phyloP scores from a whole-genome alignment of 2,329 filamentous ascomycete species.

The Ophiostoma angusticollis region DNA sequence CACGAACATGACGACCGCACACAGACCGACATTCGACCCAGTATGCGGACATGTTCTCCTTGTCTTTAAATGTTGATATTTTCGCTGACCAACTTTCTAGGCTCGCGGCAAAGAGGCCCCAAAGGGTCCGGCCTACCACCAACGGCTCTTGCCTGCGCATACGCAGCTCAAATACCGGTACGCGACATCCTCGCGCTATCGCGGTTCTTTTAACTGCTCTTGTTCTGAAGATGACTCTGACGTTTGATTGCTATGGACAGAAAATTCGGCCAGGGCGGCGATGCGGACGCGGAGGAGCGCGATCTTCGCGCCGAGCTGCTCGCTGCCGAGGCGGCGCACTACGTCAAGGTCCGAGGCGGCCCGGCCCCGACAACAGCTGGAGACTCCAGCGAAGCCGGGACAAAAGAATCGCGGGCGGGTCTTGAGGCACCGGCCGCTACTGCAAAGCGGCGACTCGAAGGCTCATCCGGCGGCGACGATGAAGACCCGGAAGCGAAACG shows the following conservation, averaged over 20 bases:
- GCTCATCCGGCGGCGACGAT: constrained; percentile 18
- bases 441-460: constrained; percentile 12
- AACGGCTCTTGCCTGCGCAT: constrained; percentile 86
- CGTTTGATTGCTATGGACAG: no score
- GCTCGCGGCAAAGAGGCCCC: constrained; percentile 90
- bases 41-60: constrained; percentile 43
- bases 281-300: constrained; percentile 45
- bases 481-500: constrained; percentile 70
- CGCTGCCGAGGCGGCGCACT: constrained; percentile 76
- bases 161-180: constrained; percentile 82
- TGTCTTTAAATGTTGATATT: not conserved
- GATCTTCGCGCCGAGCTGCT: constrained; percentile 86
- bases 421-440: constrained; percentile 27
- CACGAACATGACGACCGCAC: constrained; percentile 51
- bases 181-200: no score
- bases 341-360: constrained; percentile 67
- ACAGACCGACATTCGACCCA: constrained; percentile 91
- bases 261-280: constrained; percentile 80
- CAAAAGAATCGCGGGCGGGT: no score
- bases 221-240: no score
- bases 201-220: constrained; percentile 14
- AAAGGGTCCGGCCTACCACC: constrained; percentile 87
- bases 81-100: constrained; percentile 27
- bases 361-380: constrained; percentile 20
- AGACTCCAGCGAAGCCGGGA: no score